These are phyloP conservation scores for Chaetoceros tenuissimus DNA, from an alignment of 108 stramenopile genomes.

Conservation along the genomic window DNA sequence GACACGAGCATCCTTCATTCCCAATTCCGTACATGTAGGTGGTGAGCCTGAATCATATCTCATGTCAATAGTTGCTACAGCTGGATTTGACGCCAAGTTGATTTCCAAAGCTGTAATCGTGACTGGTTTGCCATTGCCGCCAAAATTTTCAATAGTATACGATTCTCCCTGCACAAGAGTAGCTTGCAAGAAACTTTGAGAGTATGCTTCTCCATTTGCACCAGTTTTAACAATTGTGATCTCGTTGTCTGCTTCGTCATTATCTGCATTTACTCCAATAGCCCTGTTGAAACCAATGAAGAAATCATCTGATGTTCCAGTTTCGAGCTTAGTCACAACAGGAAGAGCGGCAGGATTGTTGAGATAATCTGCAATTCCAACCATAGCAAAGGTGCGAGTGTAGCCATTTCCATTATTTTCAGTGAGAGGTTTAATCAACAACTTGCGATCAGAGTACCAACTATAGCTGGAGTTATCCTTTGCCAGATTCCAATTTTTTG, in stretches of 20 bases:
- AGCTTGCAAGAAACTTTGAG: constrained; percentile 12
- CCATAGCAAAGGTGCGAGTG: constrained; percentile 1
- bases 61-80: no score
- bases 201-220: constrained; percentile 11
- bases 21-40: no score
- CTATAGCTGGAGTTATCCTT: neutral
- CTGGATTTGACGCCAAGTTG: no score
- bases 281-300: no score
- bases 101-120: no score
- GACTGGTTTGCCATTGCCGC: no score
- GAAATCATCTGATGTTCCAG: constrained; percentile 12
- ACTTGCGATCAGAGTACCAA: constrained; percentile 14
- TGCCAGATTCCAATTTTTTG: constrained; percentile 27
- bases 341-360: constrained; percentile 3
- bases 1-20: no score
- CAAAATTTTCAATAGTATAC: no score
- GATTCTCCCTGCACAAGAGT: no score
- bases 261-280: constrained; percentile 10
- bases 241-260: constrained; percentile 15
- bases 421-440: constrained; percentile 8
- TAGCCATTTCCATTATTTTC: neutral
- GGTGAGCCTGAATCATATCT: no score
- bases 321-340: constrained; percentile 19
- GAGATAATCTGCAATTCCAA: constrained; percentile 27
- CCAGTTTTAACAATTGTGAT: constrained; percentile 13